Base-by-base conservation (phyloP, 495 filamentous ascomycete species). In the Penicillium argentinense region DNA sequence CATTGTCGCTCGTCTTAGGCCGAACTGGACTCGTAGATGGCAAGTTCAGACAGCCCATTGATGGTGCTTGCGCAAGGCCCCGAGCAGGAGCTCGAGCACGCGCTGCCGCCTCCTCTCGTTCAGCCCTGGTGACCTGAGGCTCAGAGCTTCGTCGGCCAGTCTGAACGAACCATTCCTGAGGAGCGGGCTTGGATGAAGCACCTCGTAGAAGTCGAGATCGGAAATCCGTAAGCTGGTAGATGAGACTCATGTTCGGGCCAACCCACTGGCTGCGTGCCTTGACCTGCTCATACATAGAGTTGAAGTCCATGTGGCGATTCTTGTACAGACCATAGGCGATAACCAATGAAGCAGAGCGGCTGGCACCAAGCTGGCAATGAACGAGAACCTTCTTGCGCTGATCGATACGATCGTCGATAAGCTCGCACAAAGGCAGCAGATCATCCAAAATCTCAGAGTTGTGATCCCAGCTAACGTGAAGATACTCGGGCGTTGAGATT, bases 401-500 rank as follows among this genome's bases (percentile, higher is more conserved):
- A 24, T 79, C 75, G 1, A 89, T 82, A 39, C 86, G 80, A 25
- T 85, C 80, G 44, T 96, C 89, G 45, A 98, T 92, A 9, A 85
- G 73, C 54, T 96, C 85, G 59, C 93, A 95, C n/a, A 98, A 73
- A 29, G 71, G 73, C 61, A 86, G 82, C 22, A 98, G 68, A 60
- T 97, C 93, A 17, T 86, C 83, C 12, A 91, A 81, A 48, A 98
- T 96, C 49, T 96, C 89, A 0, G 92, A 96, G 57, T 97, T 97
- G 67, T 98, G 93, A 53, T 98, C 95, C 93, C 93, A 98, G 3
- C 82, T 85, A 36, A 98, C 86, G 61, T 98, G 93, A 39, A 97
- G 83, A 60, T 98, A 98, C 63, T 98, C 93, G 2, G 93, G 93
- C 18, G 81, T 68, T 12, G 73, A 67, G 19, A 64, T 47, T 11